Evolutionary conservation across 202 grass and related monocot genomes (phyloP).

Genomic region (Panicum hallii): DNA sequence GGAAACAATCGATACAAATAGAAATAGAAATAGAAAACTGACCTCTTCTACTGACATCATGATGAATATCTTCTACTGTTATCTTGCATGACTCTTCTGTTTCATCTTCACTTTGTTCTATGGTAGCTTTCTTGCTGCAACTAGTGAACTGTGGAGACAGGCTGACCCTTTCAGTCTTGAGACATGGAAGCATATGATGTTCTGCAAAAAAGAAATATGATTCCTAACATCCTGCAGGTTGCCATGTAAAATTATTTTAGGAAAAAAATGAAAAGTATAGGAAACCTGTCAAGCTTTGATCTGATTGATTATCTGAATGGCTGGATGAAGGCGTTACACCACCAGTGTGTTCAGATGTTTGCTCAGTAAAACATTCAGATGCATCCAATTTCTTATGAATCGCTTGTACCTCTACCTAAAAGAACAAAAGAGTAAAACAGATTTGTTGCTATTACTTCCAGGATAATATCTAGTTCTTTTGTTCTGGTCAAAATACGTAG

Average conservation of each 20-base stretch:
- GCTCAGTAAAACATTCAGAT: constrained; percentile 32
- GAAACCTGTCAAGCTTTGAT: constrained; percentile 48
- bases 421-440: constrained; percentile 23
- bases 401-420: constrained; percentile 38
- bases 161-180: constrained; percentile 4
- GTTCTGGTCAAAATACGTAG: neutral
- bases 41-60: constrained; percentile 35
- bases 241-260: constrained; percentile 31
- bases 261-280: constrained; percentile 12
- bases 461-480: neutral
- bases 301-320: constrained; percentile 31
- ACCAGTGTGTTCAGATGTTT: constrained; percentile 5
- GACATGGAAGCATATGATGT: neutral
- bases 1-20: neutral
- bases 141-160: constrained; percentile 30
- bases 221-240: constrained; percentile 3
- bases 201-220: constrained; percentile 44
- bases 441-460: neutral
- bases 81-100: constrained; percentile 26
- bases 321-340: constrained; percentile 24
- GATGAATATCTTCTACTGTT: constrained; percentile 26
- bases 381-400: constrained; percentile 22
- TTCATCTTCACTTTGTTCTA: constrained; percentile 40
- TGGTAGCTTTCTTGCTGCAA: constrained; percentile 17
- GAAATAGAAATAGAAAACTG: constrained; percentile 16